A percentile compares a stretch with the other conserved stretches of the same genome.
phyloP scores from a whole-genome alignment of 306 rosid species.

The Rosa persica region DNA sequence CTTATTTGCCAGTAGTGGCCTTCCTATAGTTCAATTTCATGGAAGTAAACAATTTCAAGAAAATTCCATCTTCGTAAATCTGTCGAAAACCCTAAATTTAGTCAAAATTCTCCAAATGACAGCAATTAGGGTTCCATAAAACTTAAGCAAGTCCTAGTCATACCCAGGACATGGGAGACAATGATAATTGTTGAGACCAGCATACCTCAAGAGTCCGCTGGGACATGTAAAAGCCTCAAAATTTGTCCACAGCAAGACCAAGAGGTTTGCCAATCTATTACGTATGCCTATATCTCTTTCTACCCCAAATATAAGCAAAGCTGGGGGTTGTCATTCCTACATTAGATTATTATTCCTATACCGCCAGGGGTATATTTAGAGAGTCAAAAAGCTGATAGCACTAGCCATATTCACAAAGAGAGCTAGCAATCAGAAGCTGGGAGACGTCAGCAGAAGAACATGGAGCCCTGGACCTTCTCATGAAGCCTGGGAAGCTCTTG shows the following conservation, averaged over 20 bases:
- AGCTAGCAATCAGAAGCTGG: constrained; percentile 5
- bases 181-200: neutral
- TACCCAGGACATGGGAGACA: neutral
- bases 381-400: constrained; percentile 15
- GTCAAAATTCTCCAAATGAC: neutral
- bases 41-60: neutral
- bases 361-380: constrained; percentile 21
- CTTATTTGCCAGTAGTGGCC: neutral
- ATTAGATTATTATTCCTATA: constrained; percentile 12
- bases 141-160: neutral
- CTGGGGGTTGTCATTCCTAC: constrained; percentile 23
- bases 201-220: neutral
- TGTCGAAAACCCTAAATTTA: neutral
- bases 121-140: neutral
- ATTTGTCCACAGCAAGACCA: constrained; percentile 8
- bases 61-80: neutral
- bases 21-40: neutral
- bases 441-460: constrained; percentile 78
- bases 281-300: constrained; percentile 12
- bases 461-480: constrained; percentile 44
- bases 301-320: constrained; percentile 29
- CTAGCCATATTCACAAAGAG: constrained; percentile 26
- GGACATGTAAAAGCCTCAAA: neutral
- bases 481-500: constrained; percentile 75
- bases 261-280: constrained; percentile 3